phyloP scores from a whole-genome alignment of 2,329 filamentous ascomycete genomes.

The Aspergillus brasiliensis region DNA sequence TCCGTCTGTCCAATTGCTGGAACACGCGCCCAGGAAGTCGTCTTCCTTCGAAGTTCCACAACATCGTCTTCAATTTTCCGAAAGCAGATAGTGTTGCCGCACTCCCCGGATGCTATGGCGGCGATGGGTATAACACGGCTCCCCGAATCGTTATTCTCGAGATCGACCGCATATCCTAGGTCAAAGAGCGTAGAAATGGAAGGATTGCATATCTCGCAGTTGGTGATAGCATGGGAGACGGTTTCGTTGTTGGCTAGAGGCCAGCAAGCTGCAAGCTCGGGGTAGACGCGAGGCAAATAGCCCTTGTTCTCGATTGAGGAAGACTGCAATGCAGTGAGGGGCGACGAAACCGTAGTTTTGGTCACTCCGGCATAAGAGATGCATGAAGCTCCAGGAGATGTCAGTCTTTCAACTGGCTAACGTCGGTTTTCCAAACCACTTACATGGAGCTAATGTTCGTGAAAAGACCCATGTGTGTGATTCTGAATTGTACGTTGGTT shows the following conservation, averaged over 20 bases:
- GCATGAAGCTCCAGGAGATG: conserved; percentile 18
- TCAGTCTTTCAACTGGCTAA: not conserved
- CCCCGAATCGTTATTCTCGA: conserved; percentile 30
- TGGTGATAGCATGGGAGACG: conserved; percentile 35
- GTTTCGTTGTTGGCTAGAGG: conserved; percentile 32
- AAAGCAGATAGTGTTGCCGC: conserved; percentile 52
- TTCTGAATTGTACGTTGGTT: conserved; percentile 52
- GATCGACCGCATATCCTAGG: conserved; percentile 51
- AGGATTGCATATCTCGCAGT: conserved; percentile 37
- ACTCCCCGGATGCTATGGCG: conserved; percentile 45
- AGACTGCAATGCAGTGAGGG: conserved; percentile 16
- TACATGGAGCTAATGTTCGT: conserved; percentile 38
- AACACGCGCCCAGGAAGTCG: conserved; percentile 35
- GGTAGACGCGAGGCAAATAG: conserved; percentile 32
- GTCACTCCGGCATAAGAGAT: conserved; percentile 37
- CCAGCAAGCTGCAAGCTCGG: conserved; percentile 40
- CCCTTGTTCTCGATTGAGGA: conserved; percentile 24
- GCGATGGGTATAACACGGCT: conserved; percentile 38
- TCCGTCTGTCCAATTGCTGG: conserved; percentile 47
- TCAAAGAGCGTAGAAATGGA: conserved; percentile 48
- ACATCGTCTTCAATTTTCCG: conserved; percentile 35
- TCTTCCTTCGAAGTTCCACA: conserved; percentile 23
- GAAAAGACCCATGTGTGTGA: conserved; percentile 53
- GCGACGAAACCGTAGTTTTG: conserved; percentile 28
- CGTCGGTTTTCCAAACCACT: conserved; percentile 4